These are phyloP conservation scores for Botrytis squamosa DNA, from an alignment of 2,329 filamentous ascomycete species.

Conservation along the genomic window DNA sequence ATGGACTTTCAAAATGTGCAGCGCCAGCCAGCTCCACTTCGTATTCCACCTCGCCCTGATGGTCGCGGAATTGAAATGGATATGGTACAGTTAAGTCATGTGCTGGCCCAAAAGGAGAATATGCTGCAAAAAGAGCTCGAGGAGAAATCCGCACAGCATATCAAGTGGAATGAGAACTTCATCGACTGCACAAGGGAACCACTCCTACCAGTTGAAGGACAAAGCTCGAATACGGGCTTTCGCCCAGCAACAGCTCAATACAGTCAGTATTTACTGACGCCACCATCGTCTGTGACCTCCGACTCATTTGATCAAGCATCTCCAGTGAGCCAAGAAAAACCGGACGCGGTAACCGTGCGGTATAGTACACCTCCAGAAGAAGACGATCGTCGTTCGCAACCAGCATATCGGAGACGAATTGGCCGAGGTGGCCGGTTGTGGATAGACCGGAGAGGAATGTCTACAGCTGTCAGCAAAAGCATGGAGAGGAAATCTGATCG, in stretches of 20 bases:
- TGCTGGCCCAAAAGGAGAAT: slow-evolving; percentile 77
- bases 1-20: slow-evolving; percentile 56
- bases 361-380: slow-evolving; percentile 36
- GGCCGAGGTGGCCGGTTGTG: slow-evolving; percentile 82
- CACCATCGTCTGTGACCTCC: slow-evolving; percentile 49
- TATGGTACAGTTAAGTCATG: slow-evolving; percentile 72
- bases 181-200: slow-evolving; percentile 85
- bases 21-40: slow-evolving; percentile 63
- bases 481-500: slow-evolving; percentile 57
- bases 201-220: slow-evolving; percentile 73
- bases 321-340: slow-evolving; percentile 32
- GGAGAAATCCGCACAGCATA: slow-evolving; percentile 81
- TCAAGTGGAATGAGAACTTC: slow-evolving; percentile 87
- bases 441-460: slow-evolving; percentile 79
- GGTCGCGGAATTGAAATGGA: slow-evolving; percentile 74
- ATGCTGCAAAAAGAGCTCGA: slow-evolving; percentile 80
- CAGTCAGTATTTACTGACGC: slow-evolving; percentile 63
- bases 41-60: slow-evolving; percentile 68
- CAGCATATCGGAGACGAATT: slow-evolving; percentile 78
- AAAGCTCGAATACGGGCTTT: slow-evolving; percentile 61
- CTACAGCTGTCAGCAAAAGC: slow-evolving; percentile 49
- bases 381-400: slow-evolving; percentile 40
- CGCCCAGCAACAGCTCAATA: slow-evolving; percentile 67
- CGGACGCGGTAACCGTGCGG: slow-evolving; percentile 31
- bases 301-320: slow-evolving; percentile 40